Evolutionary conservation across 208 protist genomes (phyloP), one percentile per base, ranked within the genome.

Genomic region (Trypanosoma theileri): DNA sequence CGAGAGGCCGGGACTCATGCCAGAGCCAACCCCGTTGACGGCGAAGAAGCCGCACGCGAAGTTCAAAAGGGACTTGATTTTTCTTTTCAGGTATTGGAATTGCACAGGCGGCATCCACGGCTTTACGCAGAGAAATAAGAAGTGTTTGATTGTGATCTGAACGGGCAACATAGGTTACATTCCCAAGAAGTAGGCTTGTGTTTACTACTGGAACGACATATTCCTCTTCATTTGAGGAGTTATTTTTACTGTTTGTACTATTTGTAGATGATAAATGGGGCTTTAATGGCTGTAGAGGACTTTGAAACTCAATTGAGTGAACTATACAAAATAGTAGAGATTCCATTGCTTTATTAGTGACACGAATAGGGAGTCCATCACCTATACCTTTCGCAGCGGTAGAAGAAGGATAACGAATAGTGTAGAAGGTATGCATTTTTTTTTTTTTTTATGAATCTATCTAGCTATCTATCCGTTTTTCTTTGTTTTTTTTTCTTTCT

Each of bases 241-340:
- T 13, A 14, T 26, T 17, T n/a, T 72, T 72, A 50, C 16, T 10
- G 44, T n/a, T 28, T 2, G 42, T 31, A 8, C 42, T 54, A 16
- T 22, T 22, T 22, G 68, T 19, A 16, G 48, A 59, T 4, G 40
- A 13, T 22, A 14, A 0, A 1, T 52, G 62, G 13, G 24, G 21
- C 22, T 53, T 42, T 60, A 68, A 64, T 41, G 79, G 79, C 31
- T 72, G 77, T 8, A 78, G 59, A 0, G 86, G 86, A 7, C 80
- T 71, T 51, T 92, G 85, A 64, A 89, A 91, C 58, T 93, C 84
- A 21, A 93, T 85, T 1, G 83, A 76, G 71, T 87, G 81, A 12
- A 91, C 71, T 69, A 93, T 82, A 22, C 79, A 77, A 60, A 86
- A 89, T 9, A 93, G 55, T 21, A 93, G 69, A 52, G 75, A 72